Evolutionary conservation across 345 rosid genomes (phyloP).

Genomic region (Salix viminalis): DNA sequence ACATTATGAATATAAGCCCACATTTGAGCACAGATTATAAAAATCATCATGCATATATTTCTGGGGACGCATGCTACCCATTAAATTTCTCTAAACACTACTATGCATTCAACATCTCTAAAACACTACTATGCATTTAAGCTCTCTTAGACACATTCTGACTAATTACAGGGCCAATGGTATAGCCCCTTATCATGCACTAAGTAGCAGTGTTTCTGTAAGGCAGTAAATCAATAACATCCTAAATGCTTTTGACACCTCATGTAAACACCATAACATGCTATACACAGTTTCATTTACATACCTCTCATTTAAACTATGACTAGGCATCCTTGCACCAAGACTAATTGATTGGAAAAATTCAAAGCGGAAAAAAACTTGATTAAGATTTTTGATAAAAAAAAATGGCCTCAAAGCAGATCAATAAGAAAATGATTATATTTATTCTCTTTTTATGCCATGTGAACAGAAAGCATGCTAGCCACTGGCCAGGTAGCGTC

Average conservation of each 20-base stretch:
- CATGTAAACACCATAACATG: neutral
- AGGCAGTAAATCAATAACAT: neutral
- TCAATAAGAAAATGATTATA: neutral
- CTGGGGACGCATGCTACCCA: neutral
- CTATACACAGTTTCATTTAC: neutral
- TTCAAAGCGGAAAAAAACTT: neutral
- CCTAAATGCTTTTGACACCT: neutral
- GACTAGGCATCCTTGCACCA: neutral
- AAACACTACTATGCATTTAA: neutral
- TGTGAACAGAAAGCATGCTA: neutral
- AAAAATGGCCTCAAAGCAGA: neutral
- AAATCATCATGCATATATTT: neutral
- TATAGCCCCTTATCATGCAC: neutral
- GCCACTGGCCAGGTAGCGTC: neutral
- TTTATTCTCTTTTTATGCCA: neutral
- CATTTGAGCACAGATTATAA: neutral
- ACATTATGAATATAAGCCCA: neutral
- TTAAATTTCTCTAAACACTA: neutral
- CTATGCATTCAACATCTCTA: neutral
- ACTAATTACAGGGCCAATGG: neutral
- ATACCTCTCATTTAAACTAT: neutral
- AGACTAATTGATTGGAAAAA: neutral
- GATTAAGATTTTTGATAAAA: neutral
- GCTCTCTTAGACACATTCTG: neutral
- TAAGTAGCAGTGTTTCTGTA: neutral